Evolutionary conservation across 2,329 filamentous ascomycete genomes (phyloP), one percentile per base, ranked within the genome.

Genomic region (Mycosphaerelloides madeirae): DNA sequence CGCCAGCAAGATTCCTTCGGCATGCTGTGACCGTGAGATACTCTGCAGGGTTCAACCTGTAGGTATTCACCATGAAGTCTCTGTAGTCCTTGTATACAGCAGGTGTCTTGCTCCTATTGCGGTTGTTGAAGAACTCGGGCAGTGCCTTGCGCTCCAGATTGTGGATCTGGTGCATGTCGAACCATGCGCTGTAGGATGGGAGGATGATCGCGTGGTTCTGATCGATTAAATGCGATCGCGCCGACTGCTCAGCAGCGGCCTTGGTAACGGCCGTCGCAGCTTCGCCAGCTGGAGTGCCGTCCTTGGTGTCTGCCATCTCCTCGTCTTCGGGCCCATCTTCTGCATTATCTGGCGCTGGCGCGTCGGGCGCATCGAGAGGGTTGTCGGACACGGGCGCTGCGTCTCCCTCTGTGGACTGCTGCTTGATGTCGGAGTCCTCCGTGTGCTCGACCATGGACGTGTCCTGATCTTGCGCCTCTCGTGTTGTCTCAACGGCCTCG

Each of bases 1-100:
- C 93, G 54, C 93, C 93, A 16, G 93, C 93, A 62, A 98, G 71
- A 66, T 98, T 98, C 56, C 93, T 81, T 53, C 93, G 80, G 65
- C 93, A 98, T 39, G 93, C 93, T 9, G 93, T 98, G 43, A 98
- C 91, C 4, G 93, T 98, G 43, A 98, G 77, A 63, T 98, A 98
- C 67, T 98, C 93, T 42, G 89, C 79, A 4, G 93, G 93, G 64
- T 97, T 98, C 44, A 98, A 74, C 29, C 93, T 84, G 69, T 98
- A 98, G 12, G 93, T 97, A 72, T 98, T 98, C 72, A 98, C 89
- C 93, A 98, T 98, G 65, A 98, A 98, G 64, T 98, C 93, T 57
- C 93, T 84, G 69, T 98, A 98, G 65, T 98, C 93, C 70, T 97
- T 97, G 75, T 98, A 98, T 16, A 97, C 87, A 38, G 89, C 84